Evolutionary conservation across 2,329 filamentous ascomycete species (phyloP).

Genomic region (Diaporthe australafricana): DNA sequence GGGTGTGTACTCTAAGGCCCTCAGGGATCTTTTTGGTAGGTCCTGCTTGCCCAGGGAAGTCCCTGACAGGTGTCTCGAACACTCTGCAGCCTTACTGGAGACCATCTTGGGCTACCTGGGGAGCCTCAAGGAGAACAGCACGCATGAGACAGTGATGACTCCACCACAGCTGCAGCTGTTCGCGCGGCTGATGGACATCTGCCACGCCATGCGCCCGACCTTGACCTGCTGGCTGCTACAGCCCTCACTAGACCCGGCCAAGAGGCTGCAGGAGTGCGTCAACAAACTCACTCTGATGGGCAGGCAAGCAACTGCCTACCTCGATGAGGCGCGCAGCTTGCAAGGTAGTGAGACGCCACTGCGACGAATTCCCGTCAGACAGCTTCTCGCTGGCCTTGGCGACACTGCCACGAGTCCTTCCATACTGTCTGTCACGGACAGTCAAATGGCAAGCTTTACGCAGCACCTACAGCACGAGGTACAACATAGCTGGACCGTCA

Average conservation of each 20-base stretch:
- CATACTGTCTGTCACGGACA: constrained; percentile 36
- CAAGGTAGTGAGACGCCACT: constrained; percentile 3
- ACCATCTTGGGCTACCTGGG: constrained; percentile 42
- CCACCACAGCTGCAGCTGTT: constrained; percentile 43
- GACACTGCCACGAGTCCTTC: constrained; percentile 5
- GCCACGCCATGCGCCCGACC: constrained; percentile 31
- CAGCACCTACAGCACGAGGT: constrained; percentile 59
- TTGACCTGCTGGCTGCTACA: constrained; percentile 32
- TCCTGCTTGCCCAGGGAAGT: constrained; percentile 53
- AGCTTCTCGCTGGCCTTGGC: constrained; percentile 21
- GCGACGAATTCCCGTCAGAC: not conserved
- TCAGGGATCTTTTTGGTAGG: constrained; percentile 51
- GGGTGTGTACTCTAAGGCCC: constrained; percentile 60
- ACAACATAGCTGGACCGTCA: constrained; percentile 55
- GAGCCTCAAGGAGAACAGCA: constrained; percentile 19
- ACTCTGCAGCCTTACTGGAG: constrained; percentile 48
- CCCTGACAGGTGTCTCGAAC: constrained; percentile 46
- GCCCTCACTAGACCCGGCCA: not conserved
- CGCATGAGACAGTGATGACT: constrained; percentile 31
- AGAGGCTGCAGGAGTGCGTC: constrained; percentile 19
- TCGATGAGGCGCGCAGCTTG: not conserved
- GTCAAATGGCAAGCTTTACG: constrained; percentile 53
- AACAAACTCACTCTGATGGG: constrained; percentile 12
- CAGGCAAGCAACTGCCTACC: constrained; percentile 14
- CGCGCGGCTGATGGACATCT: constrained; percentile 24